phyloP scores from a whole-genome alignment of 495 filamentous ascomycete species.

The Rostrohypoxylon terebratum region DNA sequence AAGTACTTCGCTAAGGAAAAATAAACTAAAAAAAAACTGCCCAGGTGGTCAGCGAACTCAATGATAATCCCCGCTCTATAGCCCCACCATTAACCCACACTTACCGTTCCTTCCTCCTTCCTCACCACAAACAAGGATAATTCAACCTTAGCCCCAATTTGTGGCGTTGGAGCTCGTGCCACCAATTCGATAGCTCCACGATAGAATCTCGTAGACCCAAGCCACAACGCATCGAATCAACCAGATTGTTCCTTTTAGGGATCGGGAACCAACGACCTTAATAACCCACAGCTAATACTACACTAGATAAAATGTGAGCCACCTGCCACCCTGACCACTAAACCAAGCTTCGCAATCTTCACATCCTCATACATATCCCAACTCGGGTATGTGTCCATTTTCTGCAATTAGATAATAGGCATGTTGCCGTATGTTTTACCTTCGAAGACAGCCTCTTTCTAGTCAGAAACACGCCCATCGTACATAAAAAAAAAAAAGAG shows the following conservation, averaged over 20 bases:
- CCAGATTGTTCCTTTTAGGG: not conserved
- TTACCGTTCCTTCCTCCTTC: not conserved
- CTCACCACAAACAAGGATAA: not conserved
- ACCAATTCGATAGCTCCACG: not conserved
- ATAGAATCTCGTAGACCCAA: not conserved
- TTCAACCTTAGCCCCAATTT: slow-evolving; percentile 21
- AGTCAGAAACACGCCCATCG: not conserved
- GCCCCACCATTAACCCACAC: slow-evolving; percentile 18
- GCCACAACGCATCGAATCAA: not conserved
- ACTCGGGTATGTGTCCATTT: not conserved
- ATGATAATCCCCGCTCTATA: slow-evolving; percentile 20
- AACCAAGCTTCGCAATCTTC: not conserved
- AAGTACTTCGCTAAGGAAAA: slow-evolving; percentile 24
- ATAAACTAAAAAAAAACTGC: slow-evolving; percentile 9
- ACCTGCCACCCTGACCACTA: not conserved
- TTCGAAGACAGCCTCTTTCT: not conserved
- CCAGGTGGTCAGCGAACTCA: slow-evolving; percentile 12
- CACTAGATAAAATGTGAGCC: not conserved
- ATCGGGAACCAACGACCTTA: not conserved
- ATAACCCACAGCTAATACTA: not conserved
- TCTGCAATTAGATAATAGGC: not conserved
- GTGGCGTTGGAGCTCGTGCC: slow-evolving; percentile 7
- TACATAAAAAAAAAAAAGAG: not conserved
- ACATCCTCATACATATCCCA: not conserved
- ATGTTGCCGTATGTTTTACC: not conserved